Conservation (phyloP, 208 protist genomes). For the Cochliopodium minus region DNA sequence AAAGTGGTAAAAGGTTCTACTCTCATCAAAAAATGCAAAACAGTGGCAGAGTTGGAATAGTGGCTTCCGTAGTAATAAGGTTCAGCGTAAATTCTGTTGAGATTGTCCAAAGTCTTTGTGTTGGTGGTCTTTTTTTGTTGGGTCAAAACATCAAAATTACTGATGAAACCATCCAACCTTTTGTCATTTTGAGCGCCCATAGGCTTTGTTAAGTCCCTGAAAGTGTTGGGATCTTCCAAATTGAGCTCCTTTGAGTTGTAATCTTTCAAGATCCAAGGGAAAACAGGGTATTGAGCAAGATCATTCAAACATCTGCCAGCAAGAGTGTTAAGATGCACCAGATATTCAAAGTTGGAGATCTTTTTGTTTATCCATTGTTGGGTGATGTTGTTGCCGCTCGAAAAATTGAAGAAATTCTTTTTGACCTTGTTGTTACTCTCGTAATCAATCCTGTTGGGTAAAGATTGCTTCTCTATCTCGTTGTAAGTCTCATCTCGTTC, state of each 20-base stretch:
- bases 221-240: conserved; percentile 26
- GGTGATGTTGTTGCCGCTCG: conserved; percentile 33
- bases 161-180: conserved; percentile 22
- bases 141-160: conserved; percentile 26
- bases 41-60: conserved; percentile 74
- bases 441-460: too few relatives aligned
- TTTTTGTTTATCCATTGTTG: conserved; percentile 43
- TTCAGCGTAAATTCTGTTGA: conserved; percentile 20
- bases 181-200: conserved; percentile 39
- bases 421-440: too few relatives aligned
- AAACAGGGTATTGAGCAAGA: conserved; percentile 57
- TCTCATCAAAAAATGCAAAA: conserved; percentile 81
- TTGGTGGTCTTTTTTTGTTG: conserved; percentile 15
- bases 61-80: conserved; percentile 90
- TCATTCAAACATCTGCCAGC: conserved; percentile 54
- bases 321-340: conserved; percentile 52
- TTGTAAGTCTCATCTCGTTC: conserved; percentile 11
- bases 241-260: conserved; percentile 29
- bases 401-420: too few relatives aligned
- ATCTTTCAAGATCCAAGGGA: conserved; percentile 52
- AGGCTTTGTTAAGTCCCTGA: conserved; percentile 47
- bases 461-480: too few relatives aligned
- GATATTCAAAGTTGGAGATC: conserved; percentile 60
- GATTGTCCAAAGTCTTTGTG: conserved; percentile 18
- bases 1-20: conserved; percentile 81